Conservation (phyloP, 805 yeast genomes). For the Phaffomyces opuntiae region DNA sequence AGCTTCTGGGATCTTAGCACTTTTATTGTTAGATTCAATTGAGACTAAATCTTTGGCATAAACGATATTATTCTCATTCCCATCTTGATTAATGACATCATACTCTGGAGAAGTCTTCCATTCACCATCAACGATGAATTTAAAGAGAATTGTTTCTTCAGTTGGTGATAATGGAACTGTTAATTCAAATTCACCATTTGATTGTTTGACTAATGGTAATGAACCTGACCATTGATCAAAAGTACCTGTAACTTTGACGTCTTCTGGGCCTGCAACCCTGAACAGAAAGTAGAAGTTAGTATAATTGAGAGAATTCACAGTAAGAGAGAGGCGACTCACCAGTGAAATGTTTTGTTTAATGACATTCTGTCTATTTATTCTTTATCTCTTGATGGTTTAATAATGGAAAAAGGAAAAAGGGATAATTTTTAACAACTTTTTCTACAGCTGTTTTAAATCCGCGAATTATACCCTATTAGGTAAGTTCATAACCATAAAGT, state of each 20-base stretch:
- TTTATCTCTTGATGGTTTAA: too few relatives aligned
- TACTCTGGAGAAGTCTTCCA: slow-evolving; percentile 43
- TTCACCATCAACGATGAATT: slow-evolving; percentile 64
- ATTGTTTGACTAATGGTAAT: slow-evolving; percentile 50
- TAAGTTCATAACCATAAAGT: too few relatives aligned
- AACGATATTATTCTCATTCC: slow-evolving; percentile 32
- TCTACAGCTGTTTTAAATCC: too few relatives aligned
- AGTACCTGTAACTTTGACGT: slow-evolving; percentile 63
- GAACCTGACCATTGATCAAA: slow-evolving; percentile 64
- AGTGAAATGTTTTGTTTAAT: slow-evolving; percentile 4
- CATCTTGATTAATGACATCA: slow-evolving; percentile 32
- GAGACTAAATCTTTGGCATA: slow-evolving; percentile 17
- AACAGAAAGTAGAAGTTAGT: slow-evolving; percentile 35
- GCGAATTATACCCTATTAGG: too few relatives aligned
- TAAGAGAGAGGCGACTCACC: neutral
- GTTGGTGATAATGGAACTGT: slow-evolving; percentile 44
- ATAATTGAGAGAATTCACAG: slow-evolving; percentile 19
- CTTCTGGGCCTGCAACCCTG: slow-evolving; percentile 45
- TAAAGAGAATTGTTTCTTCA: slow-evolving; percentile 36
- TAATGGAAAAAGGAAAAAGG: too few relatives aligned
- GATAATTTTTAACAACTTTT: too few relatives aligned
- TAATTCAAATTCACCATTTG: slow-evolving; percentile 54
- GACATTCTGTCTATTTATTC: neutral
- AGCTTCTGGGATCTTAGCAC: slow-evolving; percentile 36
- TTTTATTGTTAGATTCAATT: slow-evolving; percentile 6